Conservation (phyloP, 179 eudicot species). For the Actinidia arguta region DNA sequence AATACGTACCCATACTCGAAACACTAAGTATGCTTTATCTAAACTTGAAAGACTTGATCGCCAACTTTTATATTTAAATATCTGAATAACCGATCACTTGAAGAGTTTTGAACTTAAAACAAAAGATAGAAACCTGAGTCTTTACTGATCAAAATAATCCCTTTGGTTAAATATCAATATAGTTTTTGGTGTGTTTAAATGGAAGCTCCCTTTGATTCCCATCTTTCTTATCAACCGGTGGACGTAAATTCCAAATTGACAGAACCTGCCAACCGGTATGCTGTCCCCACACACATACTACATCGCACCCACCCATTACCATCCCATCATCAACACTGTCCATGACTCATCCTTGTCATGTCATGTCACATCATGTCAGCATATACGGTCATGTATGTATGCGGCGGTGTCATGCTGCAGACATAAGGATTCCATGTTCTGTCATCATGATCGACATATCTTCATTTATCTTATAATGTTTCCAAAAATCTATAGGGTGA, state of each 20-base stretch:
- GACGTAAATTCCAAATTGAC: conserved; percentile 15
- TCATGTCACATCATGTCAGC: conserved; percentile 21
- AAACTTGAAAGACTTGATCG: too few species aligned
- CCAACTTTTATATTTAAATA: too few species aligned
- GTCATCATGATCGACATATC: neutral
- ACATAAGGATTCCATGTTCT: neutral
- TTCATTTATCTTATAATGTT: neutral
- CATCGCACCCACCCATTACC: conserved; percentile 5
- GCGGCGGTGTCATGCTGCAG: conserved; percentile 20
- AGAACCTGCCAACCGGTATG: conserved; percentile 7
- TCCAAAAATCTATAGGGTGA: neutral
- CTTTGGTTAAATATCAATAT: too few species aligned
- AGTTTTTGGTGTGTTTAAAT: too few species aligned
- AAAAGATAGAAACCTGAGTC: too few species aligned
- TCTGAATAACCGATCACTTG: too few species aligned
- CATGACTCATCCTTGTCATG: neutral
- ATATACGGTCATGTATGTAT: conserved; percentile 17
- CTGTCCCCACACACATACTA: conserved; percentile 8
- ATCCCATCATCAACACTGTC: neutral
- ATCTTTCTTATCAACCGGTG: neutral
- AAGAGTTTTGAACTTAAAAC: too few species aligned
- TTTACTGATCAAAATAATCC: too few species aligned
- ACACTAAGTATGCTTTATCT: too few species aligned
- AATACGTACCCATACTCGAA: too few species aligned
- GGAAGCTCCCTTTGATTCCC: too few species aligned